Evolutionary conservation across 768 basidiomycete species (phyloP).

Genomic region (Grammothele lineata): DNA sequence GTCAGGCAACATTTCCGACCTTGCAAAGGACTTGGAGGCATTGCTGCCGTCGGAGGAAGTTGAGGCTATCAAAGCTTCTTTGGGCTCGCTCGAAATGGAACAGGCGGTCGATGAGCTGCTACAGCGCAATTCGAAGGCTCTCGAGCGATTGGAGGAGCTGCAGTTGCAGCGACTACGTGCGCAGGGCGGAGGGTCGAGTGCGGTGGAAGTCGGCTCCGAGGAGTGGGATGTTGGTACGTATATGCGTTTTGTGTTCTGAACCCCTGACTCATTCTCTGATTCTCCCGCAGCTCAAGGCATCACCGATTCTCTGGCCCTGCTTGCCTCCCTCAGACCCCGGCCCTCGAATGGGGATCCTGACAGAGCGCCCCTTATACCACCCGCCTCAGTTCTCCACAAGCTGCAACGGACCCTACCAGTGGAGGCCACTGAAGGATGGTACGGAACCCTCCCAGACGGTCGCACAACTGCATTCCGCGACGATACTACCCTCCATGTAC

Average conservation of each 20-base stretch:
- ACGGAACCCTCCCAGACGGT: constrained; percentile 62
- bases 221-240: constrained; percentile 78
- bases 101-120: constrained; percentile 65
- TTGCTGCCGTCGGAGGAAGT: constrained; percentile 56
- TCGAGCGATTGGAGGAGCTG: constrained; percentile 60
- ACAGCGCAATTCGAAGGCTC: constrained; percentile 57
- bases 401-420: constrained; percentile 67
- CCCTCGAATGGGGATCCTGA: constrained; percentile 35
- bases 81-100: constrained; percentile 64
- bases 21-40: constrained; percentile 44
- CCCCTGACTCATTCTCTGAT: neutral
- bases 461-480: constrained; percentile 63
- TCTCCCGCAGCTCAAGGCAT: constrained; percentile 62
- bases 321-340: constrained; percentile 71
- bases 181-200: constrained; percentile 38
- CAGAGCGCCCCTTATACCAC: constrained; percentile 51
- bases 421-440: constrained; percentile 61
- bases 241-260: constrained; percentile 10
- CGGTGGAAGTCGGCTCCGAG: constrained; percentile 64
- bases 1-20: constrained; percentile 24
- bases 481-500: constrained; percentile 69
- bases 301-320: constrained; percentile 59
- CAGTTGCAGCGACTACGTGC: constrained; percentile 53
- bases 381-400: constrained; percentile 60
- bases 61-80: constrained; percentile 51